Evolutionary conservation across 1,284 basidiomycete species (phyloP).

Genomic region (Ustilago xerochloae): DNA sequence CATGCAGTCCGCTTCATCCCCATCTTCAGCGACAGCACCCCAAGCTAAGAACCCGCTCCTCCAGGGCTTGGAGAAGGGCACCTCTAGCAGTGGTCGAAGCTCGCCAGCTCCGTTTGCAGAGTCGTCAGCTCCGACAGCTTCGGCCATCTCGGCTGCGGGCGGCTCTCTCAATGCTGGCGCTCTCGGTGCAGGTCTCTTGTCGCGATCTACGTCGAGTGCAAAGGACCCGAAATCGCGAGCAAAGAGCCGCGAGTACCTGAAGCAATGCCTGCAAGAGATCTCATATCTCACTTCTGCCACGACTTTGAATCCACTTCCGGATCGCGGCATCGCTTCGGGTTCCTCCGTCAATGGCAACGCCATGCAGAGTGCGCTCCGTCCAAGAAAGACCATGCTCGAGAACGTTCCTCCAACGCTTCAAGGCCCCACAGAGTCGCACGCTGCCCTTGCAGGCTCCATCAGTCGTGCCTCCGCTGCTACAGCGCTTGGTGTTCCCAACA

Average conservation of each 20-base stretch:
- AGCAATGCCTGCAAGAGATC: constrained; percentile 98
- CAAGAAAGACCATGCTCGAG: constrained; percentile 52
- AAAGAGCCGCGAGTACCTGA: constrained; percentile 93
- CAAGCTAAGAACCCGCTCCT: constrained; percentile 40
- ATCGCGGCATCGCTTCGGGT: constrained; percentile 42
- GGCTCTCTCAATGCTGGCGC: constrained; percentile 24
- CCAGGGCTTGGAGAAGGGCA: constrained; percentile 46
- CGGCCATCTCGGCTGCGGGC: constrained; percentile 23
- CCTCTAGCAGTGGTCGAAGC: constrained; percentile 53
- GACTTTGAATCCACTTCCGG: constrained; percentile 88
- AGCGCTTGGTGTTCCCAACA: constrained; percentile 36
- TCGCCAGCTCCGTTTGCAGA: constrained; percentile 46
- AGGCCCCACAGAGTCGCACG: constrained; percentile 26
- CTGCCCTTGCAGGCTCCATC: constrained; percentile 29
- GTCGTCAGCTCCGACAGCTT: constrained; percentile 15
- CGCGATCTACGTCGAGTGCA: constrained; percentile 68
- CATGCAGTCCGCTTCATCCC: constrained; percentile 22
- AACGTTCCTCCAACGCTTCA: constrained; percentile 44
- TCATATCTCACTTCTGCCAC: constrained; percentile 95
- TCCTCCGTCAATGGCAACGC: constrained; percentile 26
- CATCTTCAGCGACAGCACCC: constrained; percentile 34
- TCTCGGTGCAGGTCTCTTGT: constrained; percentile 25
- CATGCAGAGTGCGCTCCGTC: constrained; percentile 36
- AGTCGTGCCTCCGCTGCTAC: constrained; percentile 29
- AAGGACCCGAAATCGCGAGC: constrained; percentile 93